phyloP scores from a whole-genome alignment of 257 asterid genomes.

The Scutellaria minor region DNA sequence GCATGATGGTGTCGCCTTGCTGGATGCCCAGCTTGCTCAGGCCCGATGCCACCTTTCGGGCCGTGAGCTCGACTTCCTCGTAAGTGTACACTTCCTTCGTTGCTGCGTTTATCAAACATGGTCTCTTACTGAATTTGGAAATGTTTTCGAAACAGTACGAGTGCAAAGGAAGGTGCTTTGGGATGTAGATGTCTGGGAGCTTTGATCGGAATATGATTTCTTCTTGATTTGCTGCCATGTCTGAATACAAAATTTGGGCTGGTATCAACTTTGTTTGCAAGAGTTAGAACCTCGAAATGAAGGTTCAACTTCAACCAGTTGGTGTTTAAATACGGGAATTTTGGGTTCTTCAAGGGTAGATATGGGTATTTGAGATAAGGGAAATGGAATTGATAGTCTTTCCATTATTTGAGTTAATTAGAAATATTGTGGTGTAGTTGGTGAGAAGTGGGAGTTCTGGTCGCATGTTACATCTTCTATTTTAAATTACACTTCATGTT shows the following conservation, averaged over 20 bases:
- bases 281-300: conserved; percentile 45
- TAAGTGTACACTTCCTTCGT: conserved; percentile 58
- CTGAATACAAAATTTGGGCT: conserved; percentile 3
- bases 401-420: too few species aligned
- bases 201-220: conserved; percentile 72
- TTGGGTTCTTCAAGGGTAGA: conserved; percentile 44
- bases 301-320: conserved; percentile 6
- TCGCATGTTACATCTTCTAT: too few species aligned
- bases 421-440: too few species aligned
- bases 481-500: too few species aligned
- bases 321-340: conserved; percentile 55
- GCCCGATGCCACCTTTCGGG: conserved; percentile 66
- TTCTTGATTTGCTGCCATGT: conserved; percentile 37
- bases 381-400: too few species aligned
- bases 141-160: conserved; percentile 81
- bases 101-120: conserved; percentile 73
- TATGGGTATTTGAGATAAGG: not conserved
- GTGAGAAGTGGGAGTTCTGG: too few species aligned
- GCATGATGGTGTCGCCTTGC: conserved; percentile 73
- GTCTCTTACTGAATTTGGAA: conserved; percentile 42
- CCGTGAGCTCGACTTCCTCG: conserved; percentile 63
- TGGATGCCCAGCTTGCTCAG: conserved; percentile 60
- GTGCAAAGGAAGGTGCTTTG: conserved; percentile 72
- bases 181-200: conserved; percentile 76
- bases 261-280: conserved; percentile 24